Evolutionary conservation across 805 yeast genomes (phyloP).

Genomic region (Saturnispora zaruensis): DNA sequence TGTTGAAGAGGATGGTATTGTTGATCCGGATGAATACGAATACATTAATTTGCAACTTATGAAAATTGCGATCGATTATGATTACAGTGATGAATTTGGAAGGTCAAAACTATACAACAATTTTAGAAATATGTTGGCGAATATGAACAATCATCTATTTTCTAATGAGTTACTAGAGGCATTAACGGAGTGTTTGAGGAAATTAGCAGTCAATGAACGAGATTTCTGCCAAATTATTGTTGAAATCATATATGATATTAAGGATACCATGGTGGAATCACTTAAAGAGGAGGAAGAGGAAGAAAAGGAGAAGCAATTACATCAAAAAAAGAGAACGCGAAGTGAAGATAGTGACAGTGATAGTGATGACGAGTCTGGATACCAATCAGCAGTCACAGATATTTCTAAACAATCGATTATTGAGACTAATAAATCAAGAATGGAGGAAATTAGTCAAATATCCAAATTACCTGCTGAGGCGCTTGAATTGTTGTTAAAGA

Average conservation of each 20-base stretch:
- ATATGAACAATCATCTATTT: conserved; percentile 35
- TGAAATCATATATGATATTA: conserved; percentile 79
- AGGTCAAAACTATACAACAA: conserved; percentile 64
- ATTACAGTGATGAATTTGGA: conserved; percentile 86
- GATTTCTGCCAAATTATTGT: conserved; percentile 78
- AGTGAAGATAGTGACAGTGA: conserved; percentile 22
- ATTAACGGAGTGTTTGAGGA: conserved; percentile 57
- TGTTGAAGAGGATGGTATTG: conserved; percentile 23
- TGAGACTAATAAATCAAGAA: conserved; percentile 27
- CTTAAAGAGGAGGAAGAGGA: conserved; percentile 12
- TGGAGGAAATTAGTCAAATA: conserved; percentile 30
- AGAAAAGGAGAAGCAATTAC: conserved; percentile 3
- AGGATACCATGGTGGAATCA: conserved; percentile 49
- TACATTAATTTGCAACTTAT: conserved; percentile 71
- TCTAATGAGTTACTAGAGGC: conserved; percentile 45
- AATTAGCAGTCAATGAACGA: conserved; percentile 65
- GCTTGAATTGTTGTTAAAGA: conserved; percentile 52
- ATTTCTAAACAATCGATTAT: conserved; percentile 26
- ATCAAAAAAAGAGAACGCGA: neutral
- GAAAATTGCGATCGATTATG: conserved; percentile 58
- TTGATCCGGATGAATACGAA: conserved; percentile 51
- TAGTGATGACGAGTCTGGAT: conserved; percentile 15
- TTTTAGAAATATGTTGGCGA: conserved; percentile 49
- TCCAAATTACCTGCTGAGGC: conserved; percentile 37
- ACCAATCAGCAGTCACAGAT: conserved; percentile 26